phyloP scores from a whole-genome alignment of 2,329 filamentous ascomycete species.

The Colletotrichum sp. region DNA sequence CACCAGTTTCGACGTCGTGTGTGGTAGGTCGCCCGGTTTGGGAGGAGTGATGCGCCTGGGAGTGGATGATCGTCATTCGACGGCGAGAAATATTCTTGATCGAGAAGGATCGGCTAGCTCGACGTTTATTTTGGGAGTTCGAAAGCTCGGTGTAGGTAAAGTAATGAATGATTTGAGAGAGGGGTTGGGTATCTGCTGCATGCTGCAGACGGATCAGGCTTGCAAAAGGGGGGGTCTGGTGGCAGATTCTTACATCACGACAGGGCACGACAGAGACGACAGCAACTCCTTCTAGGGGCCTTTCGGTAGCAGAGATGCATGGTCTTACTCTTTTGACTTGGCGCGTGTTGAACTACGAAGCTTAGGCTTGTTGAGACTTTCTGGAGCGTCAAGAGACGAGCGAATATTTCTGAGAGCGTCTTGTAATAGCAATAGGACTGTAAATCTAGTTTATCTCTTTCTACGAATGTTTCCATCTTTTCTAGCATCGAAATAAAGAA shows the following conservation, averaged over 20 bases:
- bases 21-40: neutral
- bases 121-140: neutral
- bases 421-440: too few species aligned
- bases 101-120: neutral
- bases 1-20: neutral
- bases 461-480: neutral
- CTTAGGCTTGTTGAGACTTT: neutral
- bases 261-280: neutral
- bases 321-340: rapidly evolving
- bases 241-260: neutral
- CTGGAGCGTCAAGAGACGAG: neutral
- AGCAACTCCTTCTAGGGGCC: neutral
- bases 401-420: neutral
- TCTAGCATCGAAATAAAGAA: neutral
- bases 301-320: neutral
- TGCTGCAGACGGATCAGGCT: neutral
- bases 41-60: neutral
- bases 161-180: neutral
- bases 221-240: neutral
- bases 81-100: neutral
- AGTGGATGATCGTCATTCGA: neutral
- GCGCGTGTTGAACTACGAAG: neutral
- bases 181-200: neutral
- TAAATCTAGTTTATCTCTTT: neutral
- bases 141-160: neutral